Evolutionary conservation across 1,284 basidiomycete species (phyloP).

Genomic region (Bondarzewia mesenterica): DNA sequence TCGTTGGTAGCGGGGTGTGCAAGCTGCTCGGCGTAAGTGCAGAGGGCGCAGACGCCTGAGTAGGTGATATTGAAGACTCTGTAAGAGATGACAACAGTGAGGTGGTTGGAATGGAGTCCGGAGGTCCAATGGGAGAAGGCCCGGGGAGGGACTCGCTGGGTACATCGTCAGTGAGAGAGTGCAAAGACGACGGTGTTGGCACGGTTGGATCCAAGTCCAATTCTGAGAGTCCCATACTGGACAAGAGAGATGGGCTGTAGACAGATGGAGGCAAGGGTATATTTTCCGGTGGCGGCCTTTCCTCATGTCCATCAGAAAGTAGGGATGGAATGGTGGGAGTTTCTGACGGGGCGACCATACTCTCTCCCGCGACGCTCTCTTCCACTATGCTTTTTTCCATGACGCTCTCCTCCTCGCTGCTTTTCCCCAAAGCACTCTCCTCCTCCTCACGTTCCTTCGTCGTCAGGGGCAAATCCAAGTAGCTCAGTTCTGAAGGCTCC

Average conservation of each 20-base stretch:
- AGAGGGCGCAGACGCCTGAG: not conserved
- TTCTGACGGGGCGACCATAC: not conserved
- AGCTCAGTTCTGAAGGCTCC: not conserved
- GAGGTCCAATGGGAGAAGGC: constrained; percentile 14
- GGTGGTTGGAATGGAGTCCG: constrained; percentile 8
- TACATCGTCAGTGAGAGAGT: constrained; percentile 7
- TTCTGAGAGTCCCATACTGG: not conserved
- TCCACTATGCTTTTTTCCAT: no score
- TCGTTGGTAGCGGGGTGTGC: constrained; percentile 11
- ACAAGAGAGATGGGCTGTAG: constrained; percentile 10
- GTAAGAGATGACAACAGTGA: constrained; percentile 18
- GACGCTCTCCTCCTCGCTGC: not conserved
- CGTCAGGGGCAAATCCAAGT: not conserved
- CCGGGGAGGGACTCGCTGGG: constrained; percentile 16
- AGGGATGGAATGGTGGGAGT: not conserved
- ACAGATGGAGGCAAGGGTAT: constrained; percentile 31
- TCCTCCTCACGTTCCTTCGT: not conserved
- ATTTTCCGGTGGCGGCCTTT: constrained; percentile 25
- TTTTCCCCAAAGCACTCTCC: not conserved
- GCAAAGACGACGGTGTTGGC: constrained; percentile 8
- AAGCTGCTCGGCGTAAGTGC: constrained; percentile 12
- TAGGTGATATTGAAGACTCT: constrained; percentile 7
- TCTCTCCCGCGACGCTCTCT: not conserved
- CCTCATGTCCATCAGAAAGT: constrained; percentile 2
- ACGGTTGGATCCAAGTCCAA: constrained; percentile 1